Base-by-base conservation (phyloP, 1,284 basidiomycete species). In the Boletellus deceptivus region DNA sequence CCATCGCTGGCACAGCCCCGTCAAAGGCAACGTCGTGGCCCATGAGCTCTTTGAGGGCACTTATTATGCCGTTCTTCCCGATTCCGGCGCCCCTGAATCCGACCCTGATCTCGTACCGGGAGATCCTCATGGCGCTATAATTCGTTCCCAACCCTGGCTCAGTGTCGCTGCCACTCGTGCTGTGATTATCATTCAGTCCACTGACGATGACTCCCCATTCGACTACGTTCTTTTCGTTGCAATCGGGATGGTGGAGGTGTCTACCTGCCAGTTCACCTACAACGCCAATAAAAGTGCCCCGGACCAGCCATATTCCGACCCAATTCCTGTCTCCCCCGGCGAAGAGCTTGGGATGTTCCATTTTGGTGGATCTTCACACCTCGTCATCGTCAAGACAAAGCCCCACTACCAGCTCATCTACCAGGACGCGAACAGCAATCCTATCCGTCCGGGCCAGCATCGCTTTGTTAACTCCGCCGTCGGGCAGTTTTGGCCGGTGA, bases 201-300 rank as follows among this genome's bases (percentile, higher is more conserved):
- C 27, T 5, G 27, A 31, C 9, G 3, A n/a, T 9, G 13, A 31
- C 25, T 34, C 31, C 13, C 35, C 29, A 6, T 29, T 53, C 13
- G 22, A 20, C 77, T 52, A 69, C n/a, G n/a, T 79, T 62, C 73
- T 71, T 37, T 77, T 82, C 58, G 66, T 82, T n/a, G 75, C 62
- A 0, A 70, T 83, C 20, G 81, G 80, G 0, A 81, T 84, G 79
- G 70, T 68, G 1, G 80, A 83, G 60, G 76, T 82, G 1, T 79
- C 79, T 6, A 77, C 76, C 78, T 16, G 34, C 27, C 36, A 46
- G 2, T 29, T 38, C 18, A 37, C 44, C 36, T 20, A 37, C 14
- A 10, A 16, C n/a, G n/a, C n/a, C n/a, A n/a, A n/a, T n/a, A n/a
- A n/a, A n/a, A n/a, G n/a, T n/a, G n/a, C n/a, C n/a, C n/a, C n/a